Percentiles rank a stretch among this genome's conserved stretches.
phyloP scores from a whole-genome alignment of 108 stramenopile species.

The Licmophora abbreviata region DNA sequence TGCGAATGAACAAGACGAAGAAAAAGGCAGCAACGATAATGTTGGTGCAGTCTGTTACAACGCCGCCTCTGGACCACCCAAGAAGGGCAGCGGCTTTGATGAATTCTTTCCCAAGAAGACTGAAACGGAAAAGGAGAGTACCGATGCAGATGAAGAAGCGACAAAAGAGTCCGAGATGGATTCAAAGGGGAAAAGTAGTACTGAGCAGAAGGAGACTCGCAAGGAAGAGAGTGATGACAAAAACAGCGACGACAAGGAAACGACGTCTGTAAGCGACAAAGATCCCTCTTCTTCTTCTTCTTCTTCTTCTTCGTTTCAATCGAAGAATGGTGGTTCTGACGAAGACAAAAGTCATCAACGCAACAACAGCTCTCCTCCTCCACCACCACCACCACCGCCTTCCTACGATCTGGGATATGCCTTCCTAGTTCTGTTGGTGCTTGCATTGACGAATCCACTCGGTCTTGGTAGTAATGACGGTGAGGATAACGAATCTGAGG shows the following conservation, averaged over 20 bases:
- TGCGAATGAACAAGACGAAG: no score
- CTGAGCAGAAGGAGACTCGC: constrained; percentile 46
- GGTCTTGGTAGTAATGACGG: not conserved
- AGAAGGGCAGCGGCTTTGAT: no score
- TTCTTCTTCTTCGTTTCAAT: not conserved
- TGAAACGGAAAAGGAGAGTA: no score
- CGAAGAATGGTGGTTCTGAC: not conserved
- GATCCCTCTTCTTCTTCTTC: not conserved
- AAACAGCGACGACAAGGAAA: not conserved
- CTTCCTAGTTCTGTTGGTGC: no score
- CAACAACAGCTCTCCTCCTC: not conserved
- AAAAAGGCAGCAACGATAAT: no score
- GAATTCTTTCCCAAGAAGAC: no score
- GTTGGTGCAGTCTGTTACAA: no score
- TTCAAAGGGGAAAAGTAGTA: constrained; percentile 64
- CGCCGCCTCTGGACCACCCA: no score
- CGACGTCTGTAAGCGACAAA: not conserved
- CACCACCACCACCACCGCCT: not conserved
- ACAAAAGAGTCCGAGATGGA: no score
- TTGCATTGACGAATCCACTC: not conserved
- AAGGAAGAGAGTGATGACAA: constrained; percentile 14
- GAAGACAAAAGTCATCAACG: not conserved
- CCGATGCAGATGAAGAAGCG: no score
- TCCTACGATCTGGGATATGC: no score
- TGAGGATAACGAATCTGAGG: not conserved